Base-by-base conservation (phyloP, 805 yeast species). In the Lipomyces anomalus region DNA sequence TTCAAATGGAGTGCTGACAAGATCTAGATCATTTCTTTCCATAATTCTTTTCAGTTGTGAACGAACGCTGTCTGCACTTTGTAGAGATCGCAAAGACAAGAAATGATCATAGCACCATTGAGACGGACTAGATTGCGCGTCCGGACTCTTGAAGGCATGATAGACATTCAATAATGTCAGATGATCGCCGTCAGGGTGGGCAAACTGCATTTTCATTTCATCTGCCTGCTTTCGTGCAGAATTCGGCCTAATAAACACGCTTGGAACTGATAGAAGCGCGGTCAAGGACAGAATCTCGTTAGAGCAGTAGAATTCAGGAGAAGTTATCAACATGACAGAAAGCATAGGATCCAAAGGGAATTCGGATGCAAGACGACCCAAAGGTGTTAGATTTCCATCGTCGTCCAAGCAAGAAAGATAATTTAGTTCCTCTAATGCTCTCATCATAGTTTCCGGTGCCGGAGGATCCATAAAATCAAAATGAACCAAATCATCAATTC, bases 381-480 rank as follows among this genome's bases (percentile, higher is more conserved):
- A 70, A 1, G 92, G 76, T 0, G 97, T 92, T 56, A 90, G 69
- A 44, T 83, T 82, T 50, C 97, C 98, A 38, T 87, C 90, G 63
- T 92, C 96, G 56, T 86, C 85, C 43, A 90, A 73, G 69, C 97
- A 92, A 20, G 83, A 81, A 51, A 90, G 71, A 62, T 87, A 92
- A 62, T 92, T 89, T 60, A 90, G 74, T 65, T 90, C 98, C 66
- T 90, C 98, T 52, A 90, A 71, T 0, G 97, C 97, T 64, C 98
- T 76, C 98, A 92, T 92, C 98, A 90, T 92, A 4, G 98, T 92
- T 67, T 90, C 98, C 6, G 98, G 98, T 2, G 97, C 97, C 11
- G 98, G 98, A 5, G 98, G 97, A 62, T 90, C 98, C 95, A 90
- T 90, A 63, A 92, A 90, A 65, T 92, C 98, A 62, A 90, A 90